Conservation (phyloP, 306 rosid genomes). For the Fragaria iinumae region DNA sequence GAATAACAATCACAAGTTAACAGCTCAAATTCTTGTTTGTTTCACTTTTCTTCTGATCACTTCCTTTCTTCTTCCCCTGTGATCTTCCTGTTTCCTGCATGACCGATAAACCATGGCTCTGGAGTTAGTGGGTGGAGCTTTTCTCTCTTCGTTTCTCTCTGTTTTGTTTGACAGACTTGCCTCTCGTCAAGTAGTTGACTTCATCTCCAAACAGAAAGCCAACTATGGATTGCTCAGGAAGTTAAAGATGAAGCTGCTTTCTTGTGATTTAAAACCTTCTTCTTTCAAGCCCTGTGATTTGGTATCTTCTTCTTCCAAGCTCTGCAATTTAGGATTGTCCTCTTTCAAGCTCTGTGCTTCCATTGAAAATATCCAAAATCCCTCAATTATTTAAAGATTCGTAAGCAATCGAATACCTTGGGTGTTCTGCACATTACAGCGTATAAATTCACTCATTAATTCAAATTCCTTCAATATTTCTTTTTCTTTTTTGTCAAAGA, state of each 20-base stretch:
- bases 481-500: neutral
- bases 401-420: neutral
- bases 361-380: neutral
- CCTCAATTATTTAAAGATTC: neutral
- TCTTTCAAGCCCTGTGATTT: neutral
- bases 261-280: neutral
- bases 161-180: slow-evolving; percentile 2
- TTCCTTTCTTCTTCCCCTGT: neutral
- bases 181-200: slow-evolving; percentile 2
- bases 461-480: neutral
- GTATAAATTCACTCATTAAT: neutral
- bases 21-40: neutral
- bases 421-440: neutral
- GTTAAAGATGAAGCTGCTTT: neutral
- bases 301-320: neutral
- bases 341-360: slow-evolving; percentile 2
- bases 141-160: neutral
- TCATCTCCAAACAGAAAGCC: neutral
- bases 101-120: neutral
- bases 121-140: neutral
- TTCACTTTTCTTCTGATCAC: neutral
- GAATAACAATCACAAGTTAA: neutral
- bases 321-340: neutral
- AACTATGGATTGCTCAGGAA: slow-evolving; percentile 6
- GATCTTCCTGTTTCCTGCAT: neutral